These are phyloP conservation scores for Ramichloridium luteum DNA, from an alignment of 2,329 filamentous ascomycete species.

Conservation along the genomic window DNA sequence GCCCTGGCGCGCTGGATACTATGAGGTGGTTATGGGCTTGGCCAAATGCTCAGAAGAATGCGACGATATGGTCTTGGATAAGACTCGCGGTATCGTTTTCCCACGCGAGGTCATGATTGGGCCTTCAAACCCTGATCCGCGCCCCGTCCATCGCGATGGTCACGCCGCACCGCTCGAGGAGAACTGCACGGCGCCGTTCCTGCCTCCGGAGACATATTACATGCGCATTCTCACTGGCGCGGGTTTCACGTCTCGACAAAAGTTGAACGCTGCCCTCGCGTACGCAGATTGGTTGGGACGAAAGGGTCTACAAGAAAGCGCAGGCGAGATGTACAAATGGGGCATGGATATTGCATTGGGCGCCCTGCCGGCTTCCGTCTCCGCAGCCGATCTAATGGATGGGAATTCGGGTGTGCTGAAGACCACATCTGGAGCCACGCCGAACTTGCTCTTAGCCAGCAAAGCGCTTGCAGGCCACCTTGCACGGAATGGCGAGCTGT, in stretches of 20 bases:
- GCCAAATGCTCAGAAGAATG: constrained; percentile 68
- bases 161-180: constrained; percentile 57
- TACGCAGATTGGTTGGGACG: constrained; percentile 79
- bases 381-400: constrained; percentile 41
- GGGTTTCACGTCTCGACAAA: constrained; percentile 68
- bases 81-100: constrained; percentile 52
- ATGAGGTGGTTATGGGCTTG: constrained; percentile 64
- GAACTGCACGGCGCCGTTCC: constrained; percentile 58
- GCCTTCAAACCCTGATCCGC: constrained; percentile 70
- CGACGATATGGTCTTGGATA: constrained; percentile 66
- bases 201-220: constrained; percentile 64
- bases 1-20: constrained; percentile 77
- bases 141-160: constrained; percentile 54
- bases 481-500: constrained; percentile 55
- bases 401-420: constrained; percentile 45
- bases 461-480: constrained; percentile 70
- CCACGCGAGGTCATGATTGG: constrained; percentile 64
- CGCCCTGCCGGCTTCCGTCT: constrained; percentile 29
- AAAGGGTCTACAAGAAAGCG: constrained; percentile 53
- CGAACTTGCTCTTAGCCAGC: constrained; percentile 62
- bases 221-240: constrained; percentile 67
- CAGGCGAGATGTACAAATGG: constrained; percentile 61
- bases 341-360: constrained; percentile 62
- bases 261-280: constrained; percentile 66
- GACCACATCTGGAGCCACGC: constrained; percentile 34